Conservation (phyloP, 129 eudicot species). For the Helichrysum umbraculigerum region DNA sequence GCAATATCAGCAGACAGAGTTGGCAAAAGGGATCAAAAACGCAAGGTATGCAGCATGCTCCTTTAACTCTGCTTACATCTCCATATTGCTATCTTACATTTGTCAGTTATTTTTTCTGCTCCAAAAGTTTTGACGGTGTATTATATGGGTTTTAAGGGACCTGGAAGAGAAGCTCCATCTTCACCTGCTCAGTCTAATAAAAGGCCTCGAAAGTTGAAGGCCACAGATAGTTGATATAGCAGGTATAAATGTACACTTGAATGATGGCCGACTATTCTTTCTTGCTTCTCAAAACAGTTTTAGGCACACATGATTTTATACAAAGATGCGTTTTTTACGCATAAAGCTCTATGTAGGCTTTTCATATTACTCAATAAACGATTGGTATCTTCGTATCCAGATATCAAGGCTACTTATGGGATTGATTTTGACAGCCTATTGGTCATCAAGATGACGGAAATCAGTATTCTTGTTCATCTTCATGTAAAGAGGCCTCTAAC, state of each 20-base stretch:
- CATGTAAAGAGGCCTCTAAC: background rate
- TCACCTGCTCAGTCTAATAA: slow-evolving; percentile 87
- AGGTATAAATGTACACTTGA: slow-evolving; percentile 15
- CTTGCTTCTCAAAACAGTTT: background rate
- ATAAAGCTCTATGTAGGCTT: background rate
- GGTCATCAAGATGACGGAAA: slow-evolving; percentile 10
- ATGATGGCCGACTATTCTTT: background rate
- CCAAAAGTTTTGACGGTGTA: background rate
- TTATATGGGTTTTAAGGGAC: slow-evolving; percentile 48
- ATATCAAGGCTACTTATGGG: background rate
- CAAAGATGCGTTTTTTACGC: background rate
- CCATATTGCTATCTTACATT: background rate
- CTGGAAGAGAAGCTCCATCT: slow-evolving; percentile 90
- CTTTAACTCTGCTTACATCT: background rate
- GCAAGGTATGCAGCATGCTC: slow-evolving; percentile 59
- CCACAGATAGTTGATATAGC: slow-evolving; percentile 56
- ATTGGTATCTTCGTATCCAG: background rate
- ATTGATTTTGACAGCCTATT: slow-evolving; percentile 21
- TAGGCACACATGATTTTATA: background rate
- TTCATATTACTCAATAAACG: background rate
- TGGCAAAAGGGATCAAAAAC: slow-evolving; percentile 88
- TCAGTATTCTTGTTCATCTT: slow-evolving; percentile 10
- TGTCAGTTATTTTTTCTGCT: background rate
- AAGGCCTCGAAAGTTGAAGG: slow-evolving; percentile 83
- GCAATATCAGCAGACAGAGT: slow-evolving; percentile 71